Base-by-base conservation (phyloP, 2,329 filamentous ascomycete species). In the Cercospora canescens region DNA sequence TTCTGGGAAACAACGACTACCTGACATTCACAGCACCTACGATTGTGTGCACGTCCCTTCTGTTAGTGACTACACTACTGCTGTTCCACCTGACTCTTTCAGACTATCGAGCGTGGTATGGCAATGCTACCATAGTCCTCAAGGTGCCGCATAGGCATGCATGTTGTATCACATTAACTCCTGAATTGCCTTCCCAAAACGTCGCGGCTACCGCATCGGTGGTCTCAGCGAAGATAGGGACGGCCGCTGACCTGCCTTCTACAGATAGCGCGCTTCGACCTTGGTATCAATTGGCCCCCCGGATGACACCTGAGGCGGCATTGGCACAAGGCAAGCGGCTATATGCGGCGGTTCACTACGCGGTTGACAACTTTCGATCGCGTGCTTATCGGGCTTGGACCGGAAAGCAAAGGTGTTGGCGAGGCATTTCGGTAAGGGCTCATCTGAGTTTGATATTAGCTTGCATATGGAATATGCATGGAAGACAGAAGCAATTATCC, bases 371-470 rank as follows among this genome's bases (percentile, higher is more conserved):
- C 32, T 30, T 45, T 32, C n/a, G 52, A 35, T n/a, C 35, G 60
- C 48, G 35, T 55, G 48, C 60, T 62, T 26, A 14, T 54, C 59
- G 30, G 59, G 21, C 59, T 62, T 54, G 45, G 41, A 35, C 52
- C 21, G 45, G 45, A 50, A 30, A 50, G 24, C 45, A 50, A 50
- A 50, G 26, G 45, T 16, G 45, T 50, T 50, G 45, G 45, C 45
- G 45, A 28, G 45, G 45, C 45, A 16, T 50, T 26, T 50, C 45
- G 45, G 45, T 26, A 24, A 50, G 21, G 21, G 16, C 21, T 26
- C 24, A 50, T 50, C 45, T 50, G 21, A 30, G 26, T 50, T 50
- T 14, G 24, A 50, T 50, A 50, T 50, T 50, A 50, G 45, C 45
- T 50, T 50, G 52, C 52, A 34, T 32, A 18, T 35, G 32, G 52